phyloP scores from a whole-genome alignment of 208 protist species.

The Wallacemonas rigidus region DNA sequence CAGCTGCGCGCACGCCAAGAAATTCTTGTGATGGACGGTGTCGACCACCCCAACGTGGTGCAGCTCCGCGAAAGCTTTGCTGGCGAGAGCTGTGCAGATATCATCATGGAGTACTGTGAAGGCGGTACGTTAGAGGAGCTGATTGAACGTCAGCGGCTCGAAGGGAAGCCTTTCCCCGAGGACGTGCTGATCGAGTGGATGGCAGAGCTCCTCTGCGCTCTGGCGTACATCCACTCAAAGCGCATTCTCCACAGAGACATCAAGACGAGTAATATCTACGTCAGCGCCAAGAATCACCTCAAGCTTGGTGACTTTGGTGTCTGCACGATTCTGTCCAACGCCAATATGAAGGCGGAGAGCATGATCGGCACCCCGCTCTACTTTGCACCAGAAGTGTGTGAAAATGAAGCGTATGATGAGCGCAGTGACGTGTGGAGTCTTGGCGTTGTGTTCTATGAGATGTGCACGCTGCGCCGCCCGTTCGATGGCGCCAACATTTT shows the following conservation, averaged over 20 bases:
- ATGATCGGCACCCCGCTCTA: constrained; percentile 91
- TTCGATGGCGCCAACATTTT: constrained; percentile 78
- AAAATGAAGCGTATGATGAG: constrained; percentile 85
- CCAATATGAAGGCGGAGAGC: constrained; percentile 64
- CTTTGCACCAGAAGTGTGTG: constrained; percentile 93
- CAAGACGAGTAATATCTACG: constrained; percentile 93
- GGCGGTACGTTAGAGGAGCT: constrained; percentile 81
- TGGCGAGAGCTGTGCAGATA: constrained; percentile 70
- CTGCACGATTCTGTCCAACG: constrained; percentile 71
- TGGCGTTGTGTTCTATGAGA: constrained; percentile 96
- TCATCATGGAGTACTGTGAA: constrained; percentile 92
- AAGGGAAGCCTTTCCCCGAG: constrained; percentile 64
- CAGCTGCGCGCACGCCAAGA: constrained; percentile 75
- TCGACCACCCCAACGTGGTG: constrained; percentile 91
- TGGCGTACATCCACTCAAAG: constrained; percentile 88
- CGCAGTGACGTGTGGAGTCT: constrained; percentile 95
- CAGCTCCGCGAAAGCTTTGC: constrained; percentile 88
- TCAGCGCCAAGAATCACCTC: constrained; percentile 88
- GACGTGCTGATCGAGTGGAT: constrained; percentile 88
- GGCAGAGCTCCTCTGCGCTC: constrained; percentile 82
- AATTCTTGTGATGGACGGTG: constrained; percentile 87
- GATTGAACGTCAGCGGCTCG: constrained; percentile 75
- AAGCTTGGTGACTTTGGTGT: constrained; percentile 94
- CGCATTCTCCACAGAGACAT: constrained; percentile 92
- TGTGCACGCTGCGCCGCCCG: constrained; percentile 87